Evolutionary conservation across 257 asterid genomes (phyloP).

Genomic region (Solanum sejunctum): DNA sequence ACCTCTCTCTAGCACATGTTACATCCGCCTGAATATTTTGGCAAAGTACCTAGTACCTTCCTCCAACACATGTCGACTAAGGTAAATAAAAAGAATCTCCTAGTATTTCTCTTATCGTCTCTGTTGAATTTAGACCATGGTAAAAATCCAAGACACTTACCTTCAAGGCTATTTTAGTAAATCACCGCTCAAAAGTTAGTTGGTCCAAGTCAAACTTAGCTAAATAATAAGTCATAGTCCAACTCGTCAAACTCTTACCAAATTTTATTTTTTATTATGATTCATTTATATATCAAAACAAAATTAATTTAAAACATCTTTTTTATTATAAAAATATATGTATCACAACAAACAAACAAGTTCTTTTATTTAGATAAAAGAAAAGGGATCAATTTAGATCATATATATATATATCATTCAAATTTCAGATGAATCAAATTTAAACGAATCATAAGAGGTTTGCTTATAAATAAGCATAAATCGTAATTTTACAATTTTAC

Average conservation of each 20-base stretch:
- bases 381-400: neutral
- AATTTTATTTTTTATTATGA: neutral
- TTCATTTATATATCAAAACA: neutral
- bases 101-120: too few relatives aligned
- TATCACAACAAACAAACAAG: neutral
- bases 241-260: neutral
- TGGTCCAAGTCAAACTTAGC: neutral
- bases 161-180: neutral
- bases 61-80: neutral
- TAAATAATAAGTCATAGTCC: neutral
- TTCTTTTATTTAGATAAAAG: neutral
- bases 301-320: neutral
- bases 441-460: rapidly evolving
- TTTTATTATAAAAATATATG: neutral
- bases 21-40: neutral
- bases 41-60: neutral
- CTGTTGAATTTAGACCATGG: too few relatives aligned
- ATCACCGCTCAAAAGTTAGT: neutral
- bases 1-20: neutral
- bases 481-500: neutral
- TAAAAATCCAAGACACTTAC: too few relatives aligned
- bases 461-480: rapidly evolving
- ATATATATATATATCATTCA: neutral
- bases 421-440: neutral
- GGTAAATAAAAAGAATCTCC: too few relatives aligned